Evolutionary conservation across 305 asterid genomes (phyloP), one percentile per base, ranked within the genome.

Genomic region (Fraxinus ornus): DNA sequence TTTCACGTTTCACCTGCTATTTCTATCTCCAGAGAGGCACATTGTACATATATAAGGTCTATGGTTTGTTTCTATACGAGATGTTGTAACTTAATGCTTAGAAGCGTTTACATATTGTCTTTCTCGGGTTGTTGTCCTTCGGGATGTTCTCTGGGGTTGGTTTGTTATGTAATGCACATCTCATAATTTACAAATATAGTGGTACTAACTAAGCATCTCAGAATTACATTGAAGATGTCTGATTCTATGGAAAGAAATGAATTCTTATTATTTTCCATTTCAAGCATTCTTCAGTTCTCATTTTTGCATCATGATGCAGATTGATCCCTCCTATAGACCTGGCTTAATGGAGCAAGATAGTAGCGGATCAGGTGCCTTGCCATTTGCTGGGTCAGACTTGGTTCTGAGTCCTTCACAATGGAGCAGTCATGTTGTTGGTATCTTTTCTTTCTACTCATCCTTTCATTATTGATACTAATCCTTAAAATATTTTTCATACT

Each of bases 371-470:
- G 82, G 39, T 47, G 94, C 91, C 47, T 89, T 94, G 82, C 99
- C 99, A 21, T 93, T 94, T 90, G 96, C 98, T 84, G 97, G 98
- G 81, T 95, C 99, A 28, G 98, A 95, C 91, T 90, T 95, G 92
- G 97, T 91, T 82, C 83, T 95, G 52, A 93, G 93, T 88, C 98
- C 97, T 85, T 83, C 97, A 4, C 98, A 94, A 79, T 95, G 99
- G 99, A 93, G 98, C 85, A 89, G 95, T 83, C 97, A 92, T 88
- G 95, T 95, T 74, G 97, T 95, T 90, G 99, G 99, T 95, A 86
- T 87, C 75, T 72, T 87, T 76, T 57, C 83, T 64, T 21, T 79
- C 82, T 39, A 49, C 78, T 57, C 37, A 66, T 66, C 7, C 36
- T 66, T 66, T 28, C 5, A 9, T 26, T 7, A 8, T 22, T 66